Evolutionary conservation across 768 basidiomycete genomes (phyloP), one percentile per base, ranked within the genome.

Genomic region (Russula earlei): DNA sequence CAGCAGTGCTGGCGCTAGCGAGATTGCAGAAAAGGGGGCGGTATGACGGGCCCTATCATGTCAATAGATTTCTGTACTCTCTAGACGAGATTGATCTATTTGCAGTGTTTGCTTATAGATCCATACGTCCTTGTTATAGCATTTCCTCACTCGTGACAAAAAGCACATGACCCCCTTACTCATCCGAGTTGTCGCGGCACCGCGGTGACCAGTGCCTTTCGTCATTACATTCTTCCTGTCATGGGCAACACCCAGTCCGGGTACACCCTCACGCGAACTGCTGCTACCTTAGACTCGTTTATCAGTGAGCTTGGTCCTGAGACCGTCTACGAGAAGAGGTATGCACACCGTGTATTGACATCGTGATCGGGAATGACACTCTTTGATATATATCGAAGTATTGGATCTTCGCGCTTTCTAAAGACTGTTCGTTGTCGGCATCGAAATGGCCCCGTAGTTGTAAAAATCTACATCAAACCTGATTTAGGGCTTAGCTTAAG

Each of bases 381-480:
- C 37, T 42, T 38, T 29, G 19, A 37, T 19, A 8, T 27, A 19
- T 31, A 20, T 31, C 24, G 7, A 46, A 88, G 87, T 64, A 70
- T 88, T 53, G 85, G 85, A 15, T 78, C 82, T 1, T 80, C 87
- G 6, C 78, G 87, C 5, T 84, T 85, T 67, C 74, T 82, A 44
- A 81, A 81, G 78, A 86, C 93, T 0, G 92, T 95, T 63, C 85
- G 87, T 65, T 94, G 87, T 66, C 78, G 85, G 38, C 91, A 96
- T 71, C 74, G 78, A 45, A 84, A 87, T 64, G 91, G 92, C 0
- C 84, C 81, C 38, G 73, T 97, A 33, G 84, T 96, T 49, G 80
- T 95, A 65, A 98, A 98, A 78, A 84, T 98, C 55, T 96, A 94
- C 73, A 82, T 94, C 66, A 97, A 99, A 68, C 86, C 92, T 0